These are phyloP conservation scores for Ceratocystis papillata DNA, from an alignment of 2,329 filamentous ascomycete genomes.

Conservation along the genomic window DNA sequence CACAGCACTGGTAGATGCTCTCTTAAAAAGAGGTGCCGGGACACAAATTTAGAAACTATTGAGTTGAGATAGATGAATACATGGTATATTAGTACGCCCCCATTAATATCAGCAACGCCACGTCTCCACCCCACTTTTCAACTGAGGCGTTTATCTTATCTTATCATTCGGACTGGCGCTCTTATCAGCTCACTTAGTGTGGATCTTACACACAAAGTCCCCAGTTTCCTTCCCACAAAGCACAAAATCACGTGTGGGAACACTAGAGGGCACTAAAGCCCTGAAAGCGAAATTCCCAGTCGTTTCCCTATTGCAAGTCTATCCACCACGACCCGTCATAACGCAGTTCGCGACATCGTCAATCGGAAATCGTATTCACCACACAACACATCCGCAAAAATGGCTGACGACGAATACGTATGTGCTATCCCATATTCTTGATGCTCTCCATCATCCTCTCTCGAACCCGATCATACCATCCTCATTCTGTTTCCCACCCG, in stretches of 20 bases:
- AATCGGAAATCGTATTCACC: conserved; percentile 24
- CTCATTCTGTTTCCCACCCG: conserved; percentile 2
- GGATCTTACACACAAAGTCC: conserved; percentile 19
- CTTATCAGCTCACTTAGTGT: background rate
- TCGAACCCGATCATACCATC: conserved; percentile 2
- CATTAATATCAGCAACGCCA: background rate
- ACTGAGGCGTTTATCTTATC: conserved; percentile 10
- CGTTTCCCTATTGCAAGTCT: conserved; percentile 22
- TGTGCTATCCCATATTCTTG: conserved; percentile 35
- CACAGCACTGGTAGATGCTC: background rate
- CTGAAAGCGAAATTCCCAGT: conserved; percentile 24
- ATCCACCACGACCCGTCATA: conserved; percentile 24
- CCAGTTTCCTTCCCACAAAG: conserved; percentile 22
- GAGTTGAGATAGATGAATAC: background rate
- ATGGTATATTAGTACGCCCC: background rate
- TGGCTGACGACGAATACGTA: conserved; percentile 86
- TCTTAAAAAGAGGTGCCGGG: background rate
- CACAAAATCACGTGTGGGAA: conserved; percentile 23
- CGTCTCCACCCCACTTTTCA: background rate
- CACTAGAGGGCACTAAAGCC: conserved; percentile 24
- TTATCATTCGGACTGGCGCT: background rate
- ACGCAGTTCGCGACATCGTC: conserved; percentile 24
- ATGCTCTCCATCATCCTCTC: conserved; percentile 16
- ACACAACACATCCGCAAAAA: conserved; percentile 43
- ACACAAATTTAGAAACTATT: background rate